These are phyloP conservation scores for Porcisia deanei DNA, from an alignment of 208 protist species.

Conservation along the genomic window DNA sequence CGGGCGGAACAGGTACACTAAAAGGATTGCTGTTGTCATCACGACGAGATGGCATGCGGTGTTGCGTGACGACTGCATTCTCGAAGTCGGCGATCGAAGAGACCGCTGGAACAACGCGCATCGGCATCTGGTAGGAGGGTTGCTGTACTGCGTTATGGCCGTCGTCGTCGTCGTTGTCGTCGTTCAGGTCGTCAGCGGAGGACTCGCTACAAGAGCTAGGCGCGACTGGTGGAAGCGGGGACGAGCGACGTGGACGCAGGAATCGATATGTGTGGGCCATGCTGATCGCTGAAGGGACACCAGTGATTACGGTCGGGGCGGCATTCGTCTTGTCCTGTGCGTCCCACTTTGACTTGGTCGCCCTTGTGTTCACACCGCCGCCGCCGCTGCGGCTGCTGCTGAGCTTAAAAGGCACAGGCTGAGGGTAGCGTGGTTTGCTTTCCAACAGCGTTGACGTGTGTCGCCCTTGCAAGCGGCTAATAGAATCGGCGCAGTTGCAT, in stretches of 20 bases:
- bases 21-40: neutral
- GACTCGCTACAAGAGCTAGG: constrained; percentile 25
- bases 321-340: neutral
- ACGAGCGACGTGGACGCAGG: constrained; percentile 15
- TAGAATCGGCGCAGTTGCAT: constrained; percentile 6
- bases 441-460: constrained; percentile 15
- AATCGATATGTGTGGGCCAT: constrained; percentile 10
- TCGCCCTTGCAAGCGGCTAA: constrained; percentile 8
- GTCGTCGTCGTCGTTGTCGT: constrained; percentile 11
- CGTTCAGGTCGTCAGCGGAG: neutral
- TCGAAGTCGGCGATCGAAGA: neutral
- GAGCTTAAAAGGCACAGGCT: neutral
- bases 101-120: constrained; percentile 3
- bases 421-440: constrained; percentile 25
- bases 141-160: neutral
- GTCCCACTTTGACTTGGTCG: neutral
- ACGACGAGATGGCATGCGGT: neutral
- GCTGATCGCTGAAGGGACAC: constrained; percentile 6
- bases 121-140: constrained; percentile 12
- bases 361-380: too few relatives aligned
- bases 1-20: neutral
- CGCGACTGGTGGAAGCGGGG: constrained; percentile 26
- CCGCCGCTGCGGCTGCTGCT: too few relatives aligned
- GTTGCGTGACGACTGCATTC: neutral
- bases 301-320: neutral